Evolutionary conservation across 176 grass and related monocot genomes (phyloP).

Genomic region (Miscanthus lutarioriparius): DNA sequence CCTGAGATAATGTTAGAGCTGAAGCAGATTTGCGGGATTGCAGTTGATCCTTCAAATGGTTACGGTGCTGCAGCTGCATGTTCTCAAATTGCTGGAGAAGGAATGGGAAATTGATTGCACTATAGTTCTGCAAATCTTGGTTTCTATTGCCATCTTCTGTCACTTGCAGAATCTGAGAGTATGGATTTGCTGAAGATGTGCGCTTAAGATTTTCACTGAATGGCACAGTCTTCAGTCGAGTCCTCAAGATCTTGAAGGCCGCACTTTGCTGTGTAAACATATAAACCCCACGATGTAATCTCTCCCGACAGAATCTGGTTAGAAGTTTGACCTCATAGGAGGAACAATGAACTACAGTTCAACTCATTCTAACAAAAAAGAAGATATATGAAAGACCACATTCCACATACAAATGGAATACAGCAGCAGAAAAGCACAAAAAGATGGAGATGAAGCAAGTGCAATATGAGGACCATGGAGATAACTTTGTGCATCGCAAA

Average conservation of each 20-base stretch:
- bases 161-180: slow-evolving; percentile 74
- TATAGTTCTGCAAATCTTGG: slow-evolving; percentile 63
- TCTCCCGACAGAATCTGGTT: slow-evolving; percentile 4
- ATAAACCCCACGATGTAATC: background rate
- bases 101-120: slow-evolving; percentile 74
- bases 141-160: slow-evolving; percentile 66
- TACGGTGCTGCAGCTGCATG: slow-evolving; percentile 71
- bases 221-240: slow-evolving; percentile 91
- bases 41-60: slow-evolving; percentile 54
- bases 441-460: background rate
- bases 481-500: slow-evolving; percentile 5
- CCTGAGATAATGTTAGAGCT: slow-evolving; percentile 42
- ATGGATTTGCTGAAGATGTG: slow-evolving; percentile 58
- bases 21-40: slow-evolving; percentile 48
- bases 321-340: background rate
- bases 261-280: slow-evolving; percentile 83
- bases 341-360: background rate
- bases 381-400: background rate
- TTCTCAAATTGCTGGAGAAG: slow-evolving; percentile 72
- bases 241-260: slow-evolving; percentile 93
- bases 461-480: background rate
- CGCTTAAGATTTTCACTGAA: slow-evolving; percentile 73
- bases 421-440: slow-evolving; percentile 11
- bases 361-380: background rate
- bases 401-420: background rate